Evolutionary conservation across 495 filamentous ascomycete species (phyloP).

Genomic region (Trichoderma parareesei): DNA sequence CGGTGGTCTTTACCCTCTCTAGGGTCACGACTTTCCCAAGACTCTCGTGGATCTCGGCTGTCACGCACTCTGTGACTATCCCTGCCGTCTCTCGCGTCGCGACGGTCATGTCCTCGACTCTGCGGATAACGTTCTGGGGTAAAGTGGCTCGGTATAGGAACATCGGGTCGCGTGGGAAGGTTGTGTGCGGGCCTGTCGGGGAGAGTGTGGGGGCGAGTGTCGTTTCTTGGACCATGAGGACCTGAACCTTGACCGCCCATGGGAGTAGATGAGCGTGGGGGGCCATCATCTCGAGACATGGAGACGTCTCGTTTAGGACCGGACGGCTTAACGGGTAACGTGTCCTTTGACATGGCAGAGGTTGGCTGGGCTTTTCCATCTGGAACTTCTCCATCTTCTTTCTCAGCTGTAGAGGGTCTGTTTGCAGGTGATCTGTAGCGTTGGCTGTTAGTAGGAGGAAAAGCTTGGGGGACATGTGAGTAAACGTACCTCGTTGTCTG

Average conservation of each 20-base stretch:
- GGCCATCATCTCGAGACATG: conserved; percentile 13
- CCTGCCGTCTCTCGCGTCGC: conserved; percentile 26
- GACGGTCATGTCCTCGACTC: conserved; percentile 23
- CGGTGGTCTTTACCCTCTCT: conserved; percentile 21
- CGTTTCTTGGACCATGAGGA: conserved; percentile 12
- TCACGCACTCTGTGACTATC: conserved; percentile 18
- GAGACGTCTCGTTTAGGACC: neutral
- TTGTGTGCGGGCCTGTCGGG: conserved; percentile 27
- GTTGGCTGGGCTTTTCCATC: conserved; percentile 26
- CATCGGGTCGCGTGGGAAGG: conserved; percentile 38
- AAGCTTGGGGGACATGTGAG: neutral
- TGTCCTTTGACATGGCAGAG: neutral
- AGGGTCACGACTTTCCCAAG: conserved; percentile 27
- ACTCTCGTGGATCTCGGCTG: conserved; percentile 20
- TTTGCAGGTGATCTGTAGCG: conserved; percentile 24
- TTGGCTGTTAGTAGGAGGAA: conserved; percentile 15
- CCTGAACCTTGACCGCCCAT: conserved; percentile 8
- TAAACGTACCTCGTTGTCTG: conserved; percentile 20
- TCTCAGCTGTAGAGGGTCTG: conserved; percentile 41
- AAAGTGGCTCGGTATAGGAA: conserved; percentile 31
- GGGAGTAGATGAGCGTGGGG: conserved; percentile 14
- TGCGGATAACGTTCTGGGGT: conserved; percentile 31
- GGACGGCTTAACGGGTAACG: conserved; percentile 10
- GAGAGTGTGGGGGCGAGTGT: conserved; percentile 18
- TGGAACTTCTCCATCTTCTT: conserved; percentile 74